A percentile compares a stretch with the other conserved stretches of the same genome.
These are phyloP conservation scores for Houttuynia cordata DNA, from an alignment of 164 flowering plant genomes.

Conservation along the genomic window DNA sequence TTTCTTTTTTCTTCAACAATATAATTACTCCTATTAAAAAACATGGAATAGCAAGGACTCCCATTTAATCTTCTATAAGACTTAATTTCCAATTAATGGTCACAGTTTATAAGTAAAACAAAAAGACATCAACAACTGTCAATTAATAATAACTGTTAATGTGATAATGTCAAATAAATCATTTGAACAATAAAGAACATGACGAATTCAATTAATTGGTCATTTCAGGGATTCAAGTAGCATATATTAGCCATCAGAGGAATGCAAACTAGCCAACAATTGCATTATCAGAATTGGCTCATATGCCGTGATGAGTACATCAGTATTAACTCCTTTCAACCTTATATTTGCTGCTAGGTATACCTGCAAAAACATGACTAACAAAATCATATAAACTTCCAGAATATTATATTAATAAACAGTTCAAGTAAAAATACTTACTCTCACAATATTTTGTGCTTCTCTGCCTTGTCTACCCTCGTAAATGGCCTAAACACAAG, in stretches of 20 bases:
- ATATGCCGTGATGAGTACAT: constrained; percentile 76
- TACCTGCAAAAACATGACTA: constrained; percentile 38
- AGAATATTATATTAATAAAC: not conserved
- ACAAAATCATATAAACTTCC: not conserved
- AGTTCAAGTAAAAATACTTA: constrained; percentile 10
- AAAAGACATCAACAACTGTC: too few species aligned
- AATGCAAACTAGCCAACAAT: not conserved
- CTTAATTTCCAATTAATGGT: not conserved
- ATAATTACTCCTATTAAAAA: too few species aligned
- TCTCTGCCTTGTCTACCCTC: constrained; percentile 71
- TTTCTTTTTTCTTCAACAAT: too few species aligned
- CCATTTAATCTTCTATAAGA: not conserved
- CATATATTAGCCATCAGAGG: too few species aligned
- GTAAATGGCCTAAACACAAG: constrained; percentile 45
- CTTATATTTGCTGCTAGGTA: constrained; percentile 91
- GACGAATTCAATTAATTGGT: too few species aligned
- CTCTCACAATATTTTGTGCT: constrained; percentile 78
- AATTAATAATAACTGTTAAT: too few species aligned
- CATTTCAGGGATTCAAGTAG: too few species aligned
- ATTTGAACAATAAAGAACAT: too few species aligned
- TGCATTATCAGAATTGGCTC: constrained; percentile 65
- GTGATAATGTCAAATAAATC: too few species aligned
- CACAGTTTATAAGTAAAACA: too few species aligned
- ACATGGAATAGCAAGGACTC: not conserved
- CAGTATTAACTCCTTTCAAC: constrained; percentile 70